Evolutionary conservation across 1,284 basidiomycete species (phyloP), one percentile per base, ranked within the genome.

Genomic region (Vanrija humicola): DNA sequence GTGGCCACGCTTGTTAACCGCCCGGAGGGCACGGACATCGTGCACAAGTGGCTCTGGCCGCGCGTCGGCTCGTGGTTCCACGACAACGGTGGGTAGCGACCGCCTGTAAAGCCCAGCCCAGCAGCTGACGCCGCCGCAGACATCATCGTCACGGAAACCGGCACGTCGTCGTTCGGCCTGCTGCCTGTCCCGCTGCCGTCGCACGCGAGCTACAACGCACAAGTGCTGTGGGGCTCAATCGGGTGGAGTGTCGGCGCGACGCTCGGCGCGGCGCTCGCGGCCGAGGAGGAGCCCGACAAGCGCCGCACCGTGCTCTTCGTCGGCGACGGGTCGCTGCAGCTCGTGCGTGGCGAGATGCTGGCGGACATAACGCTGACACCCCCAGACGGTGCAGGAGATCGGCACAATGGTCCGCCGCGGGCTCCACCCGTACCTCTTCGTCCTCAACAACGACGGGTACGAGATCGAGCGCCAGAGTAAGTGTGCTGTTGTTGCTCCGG

Each of bases 381-480:
- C 16, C 2, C 51, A 74, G 70, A 74, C 73, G 3, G 48, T 74
- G 3, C 80, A 81, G 64, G 79, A 81, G 63, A 74, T 82, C 50
- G 76, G 76, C 7, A 80, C 79, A 4, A 79, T 81, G 78, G 70
- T 81, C 46, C 69, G 76, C 48, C 68, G 73, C 45, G 74, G 73
- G 19, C 62, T 78, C 18, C 69, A 61, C 50, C 78, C 79, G 1
- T 78, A 78, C 64, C 58, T 80, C 44, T 80, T 79, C 51, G 80
- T 97, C 14, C 79, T 96, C 52, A 92, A 93, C 80, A 94, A 97
- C 76, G 84, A 84, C 52, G 93, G 93, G 0, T 94, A 92, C 74
- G 86, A 86, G 45, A 92, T 95, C 59, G 92, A 96, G 79, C 82
- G 88, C 23, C 84, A 82, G 68, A 82, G 91, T 61, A 86, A 90